A percentile compares a stretch with the other conserved stretches of the same genome.
These are phyloP conservation scores for Naematelia encephala DNA, from an alignment of 768 basidiomycete genomes.

Conservation along the genomic window DNA sequence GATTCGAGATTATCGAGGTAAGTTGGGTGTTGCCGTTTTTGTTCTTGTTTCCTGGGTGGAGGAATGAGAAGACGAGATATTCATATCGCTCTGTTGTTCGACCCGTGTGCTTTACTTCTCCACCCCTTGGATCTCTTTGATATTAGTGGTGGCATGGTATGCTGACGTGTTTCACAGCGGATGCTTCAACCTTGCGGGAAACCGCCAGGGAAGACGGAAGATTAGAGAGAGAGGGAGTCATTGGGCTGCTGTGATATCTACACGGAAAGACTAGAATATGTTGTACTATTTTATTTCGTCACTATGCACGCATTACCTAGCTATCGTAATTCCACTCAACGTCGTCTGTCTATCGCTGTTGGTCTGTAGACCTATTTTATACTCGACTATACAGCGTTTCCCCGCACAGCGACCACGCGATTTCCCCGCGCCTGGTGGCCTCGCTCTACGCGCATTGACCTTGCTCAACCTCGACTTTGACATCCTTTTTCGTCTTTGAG, in stretches of 20 bases:
- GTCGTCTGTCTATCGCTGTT: too few species aligned
- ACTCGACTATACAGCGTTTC: too few species aligned
- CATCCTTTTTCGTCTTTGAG: neutral
- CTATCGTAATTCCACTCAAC: too few species aligned
- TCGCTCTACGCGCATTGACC: neutral
- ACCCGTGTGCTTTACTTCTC: conserved; percentile 9
- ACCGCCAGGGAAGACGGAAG: conserved; percentile 82
- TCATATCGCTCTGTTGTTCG: conserved; percentile 18
- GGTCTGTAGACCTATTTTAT: too few species aligned
- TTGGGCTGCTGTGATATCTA: neutral
- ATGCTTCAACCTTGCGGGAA: conserved; percentile 95
- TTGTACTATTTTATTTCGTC: neutral
- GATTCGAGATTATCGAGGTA: conserved; percentile 96
- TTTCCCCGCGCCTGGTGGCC: neutral
- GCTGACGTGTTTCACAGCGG: conserved; percentile 56
- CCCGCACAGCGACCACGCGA: neutral
- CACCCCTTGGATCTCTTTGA: too few species aligned
- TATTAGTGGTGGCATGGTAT: too few species aligned
- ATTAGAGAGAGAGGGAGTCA: conserved; percentile 30
- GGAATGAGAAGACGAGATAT: neutral
- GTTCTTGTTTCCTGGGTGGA: neutral
- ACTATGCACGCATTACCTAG: neutral
- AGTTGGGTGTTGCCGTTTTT: too few species aligned
- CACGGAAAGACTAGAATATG: too few species aligned
- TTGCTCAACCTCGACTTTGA: neutral